Evolutionary conservation across 2,329 filamentous ascomycete genomes (phyloP).

Genomic region (Capronia epimyces): DNA sequence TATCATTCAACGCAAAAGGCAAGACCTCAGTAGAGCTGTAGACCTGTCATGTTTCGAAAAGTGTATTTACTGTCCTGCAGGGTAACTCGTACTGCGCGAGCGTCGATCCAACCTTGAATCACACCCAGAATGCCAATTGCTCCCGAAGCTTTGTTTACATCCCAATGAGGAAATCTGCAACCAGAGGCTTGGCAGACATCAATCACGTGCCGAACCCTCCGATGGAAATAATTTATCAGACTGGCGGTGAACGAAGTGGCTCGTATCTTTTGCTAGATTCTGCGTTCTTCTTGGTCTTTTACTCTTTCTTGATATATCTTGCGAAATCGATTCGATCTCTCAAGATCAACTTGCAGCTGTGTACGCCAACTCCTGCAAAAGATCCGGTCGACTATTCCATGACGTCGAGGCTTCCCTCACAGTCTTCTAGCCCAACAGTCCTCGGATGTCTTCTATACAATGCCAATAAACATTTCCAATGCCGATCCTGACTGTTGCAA

Average conservation of each 20-base stretch:
- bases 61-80: neutral
- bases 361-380: too few species aligned
- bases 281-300: too few species aligned
- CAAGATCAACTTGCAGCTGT: too few species aligned
- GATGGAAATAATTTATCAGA: neutral
- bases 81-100: neutral
- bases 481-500: conserved; percentile 1
- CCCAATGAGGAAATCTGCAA: conserved; percentile 1
- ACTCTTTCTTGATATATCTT: too few species aligned
- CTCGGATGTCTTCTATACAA: conserved; percentile 8
- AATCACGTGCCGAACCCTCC: conserved; percentile 1
- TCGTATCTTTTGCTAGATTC: neutral
- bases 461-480: neutral
- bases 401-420: too few species aligned
- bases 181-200: neutral
- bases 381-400: too few species aligned
- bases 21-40: neutral
- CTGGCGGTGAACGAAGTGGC: neutral
- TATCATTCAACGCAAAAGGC: neutral
- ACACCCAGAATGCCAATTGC: neutral
- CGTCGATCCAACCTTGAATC: neutral
- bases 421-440: too few species aligned
- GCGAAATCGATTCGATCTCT: too few species aligned
- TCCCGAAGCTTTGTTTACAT: conserved; percentile 14
- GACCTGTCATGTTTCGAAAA: neutral